Evolutionary conservation across 2,329 filamentous ascomycete genomes (phyloP), one percentile per base, ranked within the genome.

Genomic region (Chrysoporthe deuterocubensis): DNA sequence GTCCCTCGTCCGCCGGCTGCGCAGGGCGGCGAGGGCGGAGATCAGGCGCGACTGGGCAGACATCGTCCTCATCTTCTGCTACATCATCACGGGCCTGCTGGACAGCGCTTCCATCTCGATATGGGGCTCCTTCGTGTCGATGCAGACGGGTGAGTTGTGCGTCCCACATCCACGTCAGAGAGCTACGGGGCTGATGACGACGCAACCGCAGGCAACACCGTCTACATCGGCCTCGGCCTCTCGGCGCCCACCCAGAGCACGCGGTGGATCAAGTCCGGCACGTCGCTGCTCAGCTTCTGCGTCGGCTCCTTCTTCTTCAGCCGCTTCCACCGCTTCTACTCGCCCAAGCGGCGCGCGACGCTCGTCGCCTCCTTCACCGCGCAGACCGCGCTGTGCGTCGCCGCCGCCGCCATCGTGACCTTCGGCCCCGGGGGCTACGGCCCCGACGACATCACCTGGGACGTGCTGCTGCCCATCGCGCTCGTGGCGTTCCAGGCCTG

Each of bases 81-180:
- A 94, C 76, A 80, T 92, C 71, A 90, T 94, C 75, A 94, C 92
- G 0, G 92, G 92, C 4, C 81, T 95, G 13, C 84, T 93, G 8
- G 92, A 95, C 78, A 92, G 90, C 78, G 89, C 90, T 2, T 89
- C 91, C 2, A 90, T 92, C 59, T 90, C 89, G 67, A 90, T 91
- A 54, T 94, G 91, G 89, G 90, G 91, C 14, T 90, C 90, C 2
- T 95, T 95, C 73, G 91, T 93, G 52, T 92, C 89, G 73, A 94
- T 94, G 92, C 92, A 94, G 75, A 94, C 92, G 43, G 91, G 91
- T 87, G 74, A 71, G 81, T 78, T 37, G 4, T 3, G 7, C 18
- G 0, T 6, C 13, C 5, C 4, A 21, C 18, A 34, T 13, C 16
- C 42, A 8, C 52, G 9, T 26, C 26, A 26, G 26, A 26, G 26